Evolutionary conservation across 352 stramenopile species (phyloP).

Genomic region (Phytophthora constricta): DNA sequence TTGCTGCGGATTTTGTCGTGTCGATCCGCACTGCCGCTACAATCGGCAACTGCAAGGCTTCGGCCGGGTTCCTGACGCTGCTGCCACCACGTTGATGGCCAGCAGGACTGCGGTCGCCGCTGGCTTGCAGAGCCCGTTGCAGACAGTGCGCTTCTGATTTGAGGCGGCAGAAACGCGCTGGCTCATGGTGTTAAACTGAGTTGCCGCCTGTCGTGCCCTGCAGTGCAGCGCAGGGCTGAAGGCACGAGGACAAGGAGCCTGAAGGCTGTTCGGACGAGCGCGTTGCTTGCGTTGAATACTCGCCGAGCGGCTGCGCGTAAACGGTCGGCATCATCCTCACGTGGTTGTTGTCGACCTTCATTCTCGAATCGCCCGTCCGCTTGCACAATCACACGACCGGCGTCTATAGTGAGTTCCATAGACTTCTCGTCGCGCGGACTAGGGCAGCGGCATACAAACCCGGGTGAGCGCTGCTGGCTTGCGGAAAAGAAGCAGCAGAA

Average conservation of each 20-base stretch:
- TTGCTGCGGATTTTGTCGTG: too few relatives aligned
- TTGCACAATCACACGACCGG: background rate
- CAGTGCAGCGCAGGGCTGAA: too few relatives aligned
- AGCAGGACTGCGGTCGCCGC: too few relatives aligned
- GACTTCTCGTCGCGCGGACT: background rate
- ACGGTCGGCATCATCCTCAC: background rate
- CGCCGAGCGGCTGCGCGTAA: background rate
- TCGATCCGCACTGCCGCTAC: too few relatives aligned
- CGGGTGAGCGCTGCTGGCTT: too few relatives aligned
- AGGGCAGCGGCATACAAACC: background rate
- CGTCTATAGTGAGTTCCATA: background rate
- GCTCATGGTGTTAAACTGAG: background rate
- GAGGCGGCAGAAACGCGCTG: background rate
- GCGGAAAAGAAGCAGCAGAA: slow-evolving; percentile 2
- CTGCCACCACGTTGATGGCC: background rate
- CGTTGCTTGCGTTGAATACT: background rate
- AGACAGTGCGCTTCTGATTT: background rate
- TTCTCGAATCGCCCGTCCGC: background rate
- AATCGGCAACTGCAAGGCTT: background rate
- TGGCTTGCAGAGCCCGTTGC: background rate
- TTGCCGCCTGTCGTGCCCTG: background rate
- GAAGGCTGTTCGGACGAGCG: too few relatives aligned
- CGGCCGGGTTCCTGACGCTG: background rate
- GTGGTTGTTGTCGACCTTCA: background rate
- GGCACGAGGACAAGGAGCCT: background rate